Evolutionary conservation across 2,329 filamentous ascomycete species (phyloP).

Genomic region (Aspergillus fumigatiaffinis): DNA sequence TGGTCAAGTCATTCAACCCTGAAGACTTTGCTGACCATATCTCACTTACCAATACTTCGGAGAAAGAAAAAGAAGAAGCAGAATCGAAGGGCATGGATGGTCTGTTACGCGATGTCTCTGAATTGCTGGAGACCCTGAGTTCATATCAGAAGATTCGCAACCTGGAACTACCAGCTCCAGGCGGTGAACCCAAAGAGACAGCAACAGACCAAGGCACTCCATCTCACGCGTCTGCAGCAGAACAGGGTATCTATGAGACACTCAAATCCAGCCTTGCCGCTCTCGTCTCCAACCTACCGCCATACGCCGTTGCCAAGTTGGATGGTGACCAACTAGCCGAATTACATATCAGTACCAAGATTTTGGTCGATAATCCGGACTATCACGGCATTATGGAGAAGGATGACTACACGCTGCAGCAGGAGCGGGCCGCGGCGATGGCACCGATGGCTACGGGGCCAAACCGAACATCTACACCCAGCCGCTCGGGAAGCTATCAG

Average conservation of each 20-base stretch:
- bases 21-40: conserved; percentile 28
- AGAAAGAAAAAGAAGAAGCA: conserved; percentile 28
- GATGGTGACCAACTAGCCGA: conserved; percentile 82
- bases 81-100: conserved; percentile 47
- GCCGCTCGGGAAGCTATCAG: conserved; percentile 30
- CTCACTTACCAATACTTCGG: conserved; percentile 14
- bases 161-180: conserved; percentile 30
- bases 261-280: conserved; percentile 71
- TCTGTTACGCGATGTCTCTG: conserved; percentile 55
- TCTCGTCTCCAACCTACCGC: conserved; percentile 71
- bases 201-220: conserved; percentile 37
- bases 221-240: conserved; percentile 52
- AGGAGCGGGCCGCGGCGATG: conserved; percentile 35
- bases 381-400: conserved; percentile 80
- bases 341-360: conserved; percentile 73
- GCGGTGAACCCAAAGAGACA: conserved; percentile 29
- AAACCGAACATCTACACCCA: conserved; percentile 33
- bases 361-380: conserved; percentile 68
- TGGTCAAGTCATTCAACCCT: conserved; percentile 40
- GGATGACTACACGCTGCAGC: conserved; percentile 62
- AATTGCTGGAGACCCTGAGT: conserved; percentile 57
- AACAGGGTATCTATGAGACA: conserved; percentile 62
- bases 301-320: conserved; percentile 80
- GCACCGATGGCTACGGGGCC: conserved; percentile 28
- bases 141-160: conserved; percentile 61